Evolutionary conservation across 306 rosid species (phyloP).

Genomic region (Vigna unguiculata): DNA sequence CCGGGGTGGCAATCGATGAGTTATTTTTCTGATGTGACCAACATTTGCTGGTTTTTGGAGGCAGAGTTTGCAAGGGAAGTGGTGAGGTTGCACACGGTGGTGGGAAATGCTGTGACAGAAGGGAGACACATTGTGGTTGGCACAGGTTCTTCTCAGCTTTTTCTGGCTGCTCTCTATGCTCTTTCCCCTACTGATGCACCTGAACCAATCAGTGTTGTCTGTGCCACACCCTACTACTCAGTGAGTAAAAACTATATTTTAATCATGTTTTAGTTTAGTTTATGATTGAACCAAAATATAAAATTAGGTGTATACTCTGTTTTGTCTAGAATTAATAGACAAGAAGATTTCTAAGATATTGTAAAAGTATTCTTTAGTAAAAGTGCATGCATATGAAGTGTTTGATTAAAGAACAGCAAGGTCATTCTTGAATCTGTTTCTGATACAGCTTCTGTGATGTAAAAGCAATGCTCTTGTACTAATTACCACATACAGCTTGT

Average conservation of each 20-base stretch:
- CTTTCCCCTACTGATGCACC: constrained; percentile 62
- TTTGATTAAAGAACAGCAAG: neutral
- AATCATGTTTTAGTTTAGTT: neutral
- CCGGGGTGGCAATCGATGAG: constrained; percentile 86
- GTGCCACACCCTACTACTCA: constrained; percentile 85
- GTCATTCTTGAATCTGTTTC: neutral
- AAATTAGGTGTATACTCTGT: too few relatives aligned
- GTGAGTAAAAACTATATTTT: constrained; percentile 31
- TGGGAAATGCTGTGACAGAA: constrained; percentile 80
- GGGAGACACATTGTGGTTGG: constrained; percentile 84
- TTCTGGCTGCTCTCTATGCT: constrained; percentile 81
- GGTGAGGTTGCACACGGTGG: constrained; percentile 71
- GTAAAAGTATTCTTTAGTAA: neutral
- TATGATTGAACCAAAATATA: too few relatives aligned
- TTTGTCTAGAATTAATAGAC: neutral
- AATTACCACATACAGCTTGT: neutral
- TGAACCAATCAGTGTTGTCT: constrained; percentile 70
- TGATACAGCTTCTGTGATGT: neutral
- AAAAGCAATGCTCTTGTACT: neutral
- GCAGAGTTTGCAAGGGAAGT: constrained; percentile 71
- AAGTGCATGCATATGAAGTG: neutral
- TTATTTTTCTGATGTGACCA: constrained; percentile 72
- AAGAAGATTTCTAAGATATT: neutral
- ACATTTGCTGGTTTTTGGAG: constrained; percentile 89
- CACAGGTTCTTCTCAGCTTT: constrained; percentile 93